These are phyloP conservation scores for Sugiyamaella grinbergsii DNA, from an alignment of 1,139 yeast genomes.

Conservation along the genomic window DNA sequence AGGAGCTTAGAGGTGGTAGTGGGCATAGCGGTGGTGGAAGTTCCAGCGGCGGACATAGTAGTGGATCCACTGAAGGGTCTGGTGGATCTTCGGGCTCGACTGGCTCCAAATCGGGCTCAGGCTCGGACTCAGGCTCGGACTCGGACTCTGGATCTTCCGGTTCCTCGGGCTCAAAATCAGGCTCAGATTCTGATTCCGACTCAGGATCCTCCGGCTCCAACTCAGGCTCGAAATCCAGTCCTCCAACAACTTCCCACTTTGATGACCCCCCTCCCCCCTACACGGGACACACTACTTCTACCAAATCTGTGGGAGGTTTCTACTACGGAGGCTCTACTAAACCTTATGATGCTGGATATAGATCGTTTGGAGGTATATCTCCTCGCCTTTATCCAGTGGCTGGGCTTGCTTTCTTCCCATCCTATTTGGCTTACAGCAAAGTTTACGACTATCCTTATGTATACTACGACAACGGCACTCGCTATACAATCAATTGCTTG, in stretches of 20 bases:
- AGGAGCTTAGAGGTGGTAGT: constrained; percentile 22
- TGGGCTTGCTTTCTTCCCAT: background rate
- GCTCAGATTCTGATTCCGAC: constrained; percentile 16
- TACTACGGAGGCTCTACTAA: constrained; percentile 34
- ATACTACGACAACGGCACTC: constrained; percentile 30
- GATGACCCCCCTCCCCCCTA: constrained; percentile 14
- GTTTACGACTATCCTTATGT: constrained; percentile 30
- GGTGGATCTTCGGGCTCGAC: constrained; percentile 17
- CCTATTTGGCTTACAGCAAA: background rate
- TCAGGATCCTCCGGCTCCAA: constrained; percentile 15
- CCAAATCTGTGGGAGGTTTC: constrained; percentile 7
- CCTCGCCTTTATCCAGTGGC: constrained; percentile 21
- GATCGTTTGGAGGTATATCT: constrained; percentile 29
- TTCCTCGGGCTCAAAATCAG: constrained; percentile 12
- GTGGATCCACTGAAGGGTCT: constrained; percentile 8
- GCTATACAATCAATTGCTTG: constrained; percentile 31
- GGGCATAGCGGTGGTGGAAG: constrained; percentile 24
- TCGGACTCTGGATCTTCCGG: constrained; percentile 7
- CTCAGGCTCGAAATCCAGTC: background rate
- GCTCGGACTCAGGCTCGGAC: constrained; percentile 14
- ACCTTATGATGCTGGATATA: constrained; percentile 34
- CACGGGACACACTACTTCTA: background rate
- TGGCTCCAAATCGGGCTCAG: constrained; percentile 6
- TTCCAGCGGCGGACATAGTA: constrained; percentile 18
- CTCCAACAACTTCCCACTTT: constrained; percentile 9